Base-by-base conservation (phyloP, 768 basidiomycete genomes). In the Hydnomerulius pinastri region DNA sequence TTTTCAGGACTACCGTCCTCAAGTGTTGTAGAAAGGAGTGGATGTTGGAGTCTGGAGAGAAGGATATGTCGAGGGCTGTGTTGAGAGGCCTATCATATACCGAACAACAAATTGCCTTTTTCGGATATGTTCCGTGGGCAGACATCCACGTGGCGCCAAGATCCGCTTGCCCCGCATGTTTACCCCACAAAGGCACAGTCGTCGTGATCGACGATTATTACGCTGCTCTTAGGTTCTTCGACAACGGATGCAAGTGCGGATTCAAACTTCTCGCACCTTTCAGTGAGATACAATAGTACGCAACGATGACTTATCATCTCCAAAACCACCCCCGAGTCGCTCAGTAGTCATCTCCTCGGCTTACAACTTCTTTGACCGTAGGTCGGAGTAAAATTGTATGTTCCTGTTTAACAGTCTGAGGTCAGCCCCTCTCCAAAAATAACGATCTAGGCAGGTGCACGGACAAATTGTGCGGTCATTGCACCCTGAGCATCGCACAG, bases 391-490 rank as follows among this genome's bases (percentile, higher is more conserved):
- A 63, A 46, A 93, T 90, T 30, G 90, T 92, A 67, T 92, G 90
- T 61, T 93, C 90, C 89, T 91, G 66, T 48, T 50, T 29, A 50
- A 12, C 8, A 28, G 35, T 6, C 6, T 42, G 4, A 46, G 38
- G 28, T 61, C 43, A 63, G 45, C 49, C 15, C 9, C 24, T 21
- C 43, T 23, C 11, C 18, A 41, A 36, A 4, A 43, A 20, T 7
- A 43, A 27, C 40, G 23, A 48, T 24, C 37, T 11, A 56, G 11
- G 10, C 28, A 40, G 48, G 37, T 30, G 30, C 41, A 74, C 84
- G 54, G 60, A 90, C 88, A 67, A 88, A 90, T 75, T 98, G 96
- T 9, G 96, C 96, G 1, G 95, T 97, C 92, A 95, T 97, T 2
- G 86, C 82, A 33, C 85, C 94, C 43, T 73, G 75, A 46, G 83